phyloP scores from a whole-genome alignment of 2,329 filamentous ascomycete genomes.

The Gaeumannomyces tritici region DNA sequence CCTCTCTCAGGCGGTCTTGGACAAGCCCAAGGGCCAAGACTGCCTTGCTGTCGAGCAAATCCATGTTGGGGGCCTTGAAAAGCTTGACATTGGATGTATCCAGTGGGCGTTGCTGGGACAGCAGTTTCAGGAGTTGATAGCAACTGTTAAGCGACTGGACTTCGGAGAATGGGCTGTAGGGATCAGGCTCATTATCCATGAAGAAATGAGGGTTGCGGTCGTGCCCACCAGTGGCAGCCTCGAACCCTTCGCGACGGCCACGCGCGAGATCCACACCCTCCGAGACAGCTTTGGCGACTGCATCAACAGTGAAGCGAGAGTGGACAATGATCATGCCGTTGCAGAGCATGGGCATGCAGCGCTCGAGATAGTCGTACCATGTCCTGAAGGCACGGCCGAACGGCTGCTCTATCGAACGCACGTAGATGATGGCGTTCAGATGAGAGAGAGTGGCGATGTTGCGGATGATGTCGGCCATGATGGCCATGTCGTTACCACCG shows the following conservation, averaged over 20 bases:
- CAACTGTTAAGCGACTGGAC: not conserved
- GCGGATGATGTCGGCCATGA: not conserved
- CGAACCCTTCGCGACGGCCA: not conserved
- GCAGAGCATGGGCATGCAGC: not conserved
- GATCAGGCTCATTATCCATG: slow-evolving; percentile 1
- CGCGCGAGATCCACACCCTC: not conserved
- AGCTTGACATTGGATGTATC: not conserved
- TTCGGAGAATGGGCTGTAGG: not conserved
- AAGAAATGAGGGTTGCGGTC: not conserved
- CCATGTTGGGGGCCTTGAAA: not conserved
- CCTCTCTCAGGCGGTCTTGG: not conserved
- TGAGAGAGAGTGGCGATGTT: not conserved
- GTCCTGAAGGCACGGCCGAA: not conserved
- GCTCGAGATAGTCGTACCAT: not conserved
- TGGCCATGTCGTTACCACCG: not conserved
- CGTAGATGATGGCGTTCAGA: slow-evolving; percentile 2
- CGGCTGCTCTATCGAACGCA: not conserved
- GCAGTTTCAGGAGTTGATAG: not conserved
- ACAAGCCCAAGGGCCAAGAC: not conserved
- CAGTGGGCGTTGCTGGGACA: not conserved
- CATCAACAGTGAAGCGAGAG: not conserved
- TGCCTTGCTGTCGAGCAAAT: not conserved
- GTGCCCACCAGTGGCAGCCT: not conserved
- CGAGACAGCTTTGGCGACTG: not conserved
- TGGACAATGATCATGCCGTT: not conserved